Conservation (phyloP, 2,329 filamentous ascomycete genomes). For the Fusarium sp. region DNA sequence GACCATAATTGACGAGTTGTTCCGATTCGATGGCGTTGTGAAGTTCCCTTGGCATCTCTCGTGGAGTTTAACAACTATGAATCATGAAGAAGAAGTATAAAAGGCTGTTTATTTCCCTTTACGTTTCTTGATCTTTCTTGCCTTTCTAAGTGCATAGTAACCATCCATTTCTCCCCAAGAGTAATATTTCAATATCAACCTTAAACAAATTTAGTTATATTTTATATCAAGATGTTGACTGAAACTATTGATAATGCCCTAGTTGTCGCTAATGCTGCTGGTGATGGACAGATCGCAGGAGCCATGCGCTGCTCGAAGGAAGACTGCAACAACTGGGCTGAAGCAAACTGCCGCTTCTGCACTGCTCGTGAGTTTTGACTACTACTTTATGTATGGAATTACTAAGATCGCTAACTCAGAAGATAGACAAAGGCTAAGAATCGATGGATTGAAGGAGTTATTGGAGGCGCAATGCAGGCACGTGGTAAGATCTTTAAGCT, state of each 20-base stretch:
- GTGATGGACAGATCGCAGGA: not conserved
- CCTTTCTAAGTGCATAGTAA: too few species aligned
- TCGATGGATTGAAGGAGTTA: too few species aligned
- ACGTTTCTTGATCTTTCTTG: too few species aligned
- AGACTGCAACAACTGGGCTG: not conserved
- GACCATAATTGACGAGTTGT: not conserved
- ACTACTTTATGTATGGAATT: not conserved
- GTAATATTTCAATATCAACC: not conserved
- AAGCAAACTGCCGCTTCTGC: not conserved
- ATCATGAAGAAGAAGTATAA: too few species aligned
- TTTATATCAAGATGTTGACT: not conserved
- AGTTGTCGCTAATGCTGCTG: not conserved
- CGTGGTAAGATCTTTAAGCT: rapidly evolving
- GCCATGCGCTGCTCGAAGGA: not conserved
- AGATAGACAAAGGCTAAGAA: not conserved
- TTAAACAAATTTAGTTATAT: not conserved
- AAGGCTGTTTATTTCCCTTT: too few species aligned
- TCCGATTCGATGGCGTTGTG: not conserved
- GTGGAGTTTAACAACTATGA: too few species aligned
- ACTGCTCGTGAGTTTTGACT: not conserved
- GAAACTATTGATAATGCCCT: not conserved
- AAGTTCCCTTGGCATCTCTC: too few species aligned
- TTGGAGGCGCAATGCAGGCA: rapidly evolving
- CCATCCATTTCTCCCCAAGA: too few species aligned
- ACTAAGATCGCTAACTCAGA: too few species aligned